phyloP scores from a whole-genome alignment of 139 green algal genomes.

The Micromonas pusilla region DNA sequence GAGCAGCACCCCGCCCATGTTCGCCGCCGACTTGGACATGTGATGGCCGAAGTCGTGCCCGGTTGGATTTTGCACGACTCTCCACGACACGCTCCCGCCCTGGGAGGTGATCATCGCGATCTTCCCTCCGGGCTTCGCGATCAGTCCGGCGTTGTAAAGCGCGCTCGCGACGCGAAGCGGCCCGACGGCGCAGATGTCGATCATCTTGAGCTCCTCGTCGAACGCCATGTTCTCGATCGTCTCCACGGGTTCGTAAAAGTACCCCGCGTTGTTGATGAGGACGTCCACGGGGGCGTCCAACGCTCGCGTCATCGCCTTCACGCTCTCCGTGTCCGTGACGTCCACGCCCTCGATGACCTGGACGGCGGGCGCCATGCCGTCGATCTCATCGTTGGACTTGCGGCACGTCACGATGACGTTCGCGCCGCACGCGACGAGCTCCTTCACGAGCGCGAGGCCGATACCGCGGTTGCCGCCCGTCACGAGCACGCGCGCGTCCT shows the following conservation, averaged over 20 bases:
- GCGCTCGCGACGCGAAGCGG: slow-evolving; percentile 14
- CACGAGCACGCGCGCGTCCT: slow-evolving; percentile 35
- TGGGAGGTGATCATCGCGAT: slow-evolving; percentile 38
- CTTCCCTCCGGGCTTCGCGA: slow-evolving; percentile 24
- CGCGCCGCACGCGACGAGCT: slow-evolving; percentile 27
- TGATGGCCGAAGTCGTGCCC: slow-evolving; percentile 41
- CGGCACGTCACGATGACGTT: slow-evolving; percentile 30
- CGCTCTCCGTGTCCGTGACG: slow-evolving; percentile 18
- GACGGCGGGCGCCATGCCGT: not conserved
- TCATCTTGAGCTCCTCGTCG: slow-evolving; percentile 35
- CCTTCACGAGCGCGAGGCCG: slow-evolving; percentile 29
- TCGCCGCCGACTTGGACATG: slow-evolving; percentile 41
- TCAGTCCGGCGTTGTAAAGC: slow-evolving; percentile 9
- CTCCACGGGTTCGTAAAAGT: slow-evolving; percentile 35
- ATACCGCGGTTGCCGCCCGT: slow-evolving; percentile 38
- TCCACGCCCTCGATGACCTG: slow-evolving; percentile 32
- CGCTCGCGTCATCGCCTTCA: not conserved
- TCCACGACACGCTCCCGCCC: slow-evolving; percentile 30
- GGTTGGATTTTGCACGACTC: slow-evolving; percentile 29
- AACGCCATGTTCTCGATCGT: slow-evolving; percentile 22
- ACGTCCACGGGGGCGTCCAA: slow-evolving; percentile 25
- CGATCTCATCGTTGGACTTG: slow-evolving; percentile 24
- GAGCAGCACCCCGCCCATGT: slow-evolving; percentile 37
- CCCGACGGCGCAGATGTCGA: slow-evolving; percentile 34
- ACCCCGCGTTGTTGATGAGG: slow-evolving; percentile 41